These are phyloP conservation scores for Albizia julibrissin DNA, from an alignment of 306 rosid species.

Conservation along the genomic window DNA sequence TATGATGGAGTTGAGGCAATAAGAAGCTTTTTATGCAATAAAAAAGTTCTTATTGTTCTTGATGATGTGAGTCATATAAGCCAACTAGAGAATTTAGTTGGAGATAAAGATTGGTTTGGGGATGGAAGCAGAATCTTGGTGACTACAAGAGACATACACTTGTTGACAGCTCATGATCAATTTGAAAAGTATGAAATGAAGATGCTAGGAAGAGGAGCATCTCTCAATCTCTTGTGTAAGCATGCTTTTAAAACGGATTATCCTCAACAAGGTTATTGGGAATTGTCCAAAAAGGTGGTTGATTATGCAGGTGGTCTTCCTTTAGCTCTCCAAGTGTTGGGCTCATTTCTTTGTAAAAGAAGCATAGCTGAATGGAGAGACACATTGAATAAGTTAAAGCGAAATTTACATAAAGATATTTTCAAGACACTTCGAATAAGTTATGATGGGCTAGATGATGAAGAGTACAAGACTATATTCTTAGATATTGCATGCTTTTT, in stretches of 20 bases:
- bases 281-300: neutral
- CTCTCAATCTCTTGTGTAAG: neutral
- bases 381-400: neutral
- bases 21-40: neutral
- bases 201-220: neutral
- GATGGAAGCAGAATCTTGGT: neutral
- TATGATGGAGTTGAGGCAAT: neutral
- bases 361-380: conserved; percentile 3
- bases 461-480: conserved; percentile 3
- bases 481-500: conserved; percentile 23
- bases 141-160: neutral
- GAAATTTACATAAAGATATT: neutral
- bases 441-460: conserved; percentile 1
- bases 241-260: neutral
- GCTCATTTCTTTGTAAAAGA: neutral
- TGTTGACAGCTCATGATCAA: neutral
- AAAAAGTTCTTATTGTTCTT: neutral
- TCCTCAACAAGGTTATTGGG: conserved; percentile 4
- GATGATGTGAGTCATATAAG: neutral
- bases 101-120: neutral
- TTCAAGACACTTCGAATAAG: conserved; percentile 15
- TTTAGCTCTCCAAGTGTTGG: conserved; percentile 15
- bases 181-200: neutral
- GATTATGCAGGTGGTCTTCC: neutral
- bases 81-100: neutral